Base-by-base conservation (phyloP, 164 flowering plant genomes). In the Stephania yunnanensis region DNA sequence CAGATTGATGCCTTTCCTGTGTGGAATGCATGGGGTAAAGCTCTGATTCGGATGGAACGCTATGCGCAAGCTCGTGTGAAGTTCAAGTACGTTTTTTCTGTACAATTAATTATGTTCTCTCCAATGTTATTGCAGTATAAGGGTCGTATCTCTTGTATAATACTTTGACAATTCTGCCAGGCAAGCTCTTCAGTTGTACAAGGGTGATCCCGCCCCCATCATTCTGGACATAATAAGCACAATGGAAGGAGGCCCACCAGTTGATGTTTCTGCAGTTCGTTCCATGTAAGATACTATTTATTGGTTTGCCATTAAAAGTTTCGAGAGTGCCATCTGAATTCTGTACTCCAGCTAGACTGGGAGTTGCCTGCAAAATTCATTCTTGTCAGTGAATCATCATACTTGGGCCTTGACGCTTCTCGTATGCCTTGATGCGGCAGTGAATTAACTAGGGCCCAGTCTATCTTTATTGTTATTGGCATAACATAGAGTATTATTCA, bases 21-120 rank as follows among this genome's bases (percentile, higher is more conserved):
- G 9, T 95, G 99, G 99, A 92, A 85, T 86, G 90, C 98, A 68
- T 95, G 99, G 99, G 99, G 99, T 12, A 94, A 87, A 88, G 99
- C 99, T 79, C 87, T 95, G 78, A 84, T 93, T 76, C 90, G 94
- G 80, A 93, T 91, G 95, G 99, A 93, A 75, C 98, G 84, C 77
- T 93, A 93, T 87, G 86, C 89, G 69, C 99, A 96, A 87, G 99
- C 99, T 78, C 97, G 99, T 72, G 98, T 92, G 50, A 96, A 96
- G 79, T 96, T 96, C 79, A 93, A 90, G 99, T 95, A 86, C 46
- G 91, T 79, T 64, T 12, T 30, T 52, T 61, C 70, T 72, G 13
- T 30, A 71, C 29, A 25, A 25, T 58, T 70, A 2, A 46, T 44
- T 64, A 19, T 68, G 30, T 13, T 58, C 7, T 4, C 12, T 8